phyloP scores from a whole-genome alignment of 2,329 filamentous ascomycete genomes.

The Periconia sp. region DNA sequence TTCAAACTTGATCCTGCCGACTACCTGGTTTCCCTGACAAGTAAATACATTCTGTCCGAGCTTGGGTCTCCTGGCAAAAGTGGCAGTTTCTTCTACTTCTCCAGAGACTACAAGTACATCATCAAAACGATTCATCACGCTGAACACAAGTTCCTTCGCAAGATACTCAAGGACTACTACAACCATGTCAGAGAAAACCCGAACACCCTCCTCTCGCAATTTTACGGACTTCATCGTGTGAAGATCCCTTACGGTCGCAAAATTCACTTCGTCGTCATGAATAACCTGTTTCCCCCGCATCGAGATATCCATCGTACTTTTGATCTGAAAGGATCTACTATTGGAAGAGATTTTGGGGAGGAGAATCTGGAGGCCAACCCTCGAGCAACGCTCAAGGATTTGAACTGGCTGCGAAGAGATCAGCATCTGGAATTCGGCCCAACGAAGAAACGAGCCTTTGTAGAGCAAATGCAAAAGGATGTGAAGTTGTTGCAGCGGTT shows the following conservation, averaged over 20 bases:
- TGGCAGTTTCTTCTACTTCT: conserved; percentile 99
- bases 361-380: conserved; percentile 87
- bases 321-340: conserved; percentile 93
- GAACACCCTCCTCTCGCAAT: conserved; percentile 95
- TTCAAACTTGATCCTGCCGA: conserved; percentile 95
- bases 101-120: conserved; percentile 98
- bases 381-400: conserved; percentile 88
- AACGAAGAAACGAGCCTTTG: conserved; percentile 82
- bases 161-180: conserved; percentile 89
- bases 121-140: conserved; percentile 99
- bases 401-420: conserved; percentile 91
- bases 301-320: conserved; percentile 97
- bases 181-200: conserved; percentile 89
- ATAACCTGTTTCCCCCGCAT: conserved; percentile 97
- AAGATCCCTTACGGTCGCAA: conserved; percentile 98
- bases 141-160: conserved; percentile 85
- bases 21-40: conserved; percentile 96
- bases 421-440: conserved; percentile 86
- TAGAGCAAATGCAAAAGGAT: conserved; percentile 85
- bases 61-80: conserved; percentile 96
- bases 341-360: conserved; percentile 88
- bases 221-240: conserved; percentile 94
- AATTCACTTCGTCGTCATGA: conserved; percentile 99
- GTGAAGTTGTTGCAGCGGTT: conserved; percentile 83
- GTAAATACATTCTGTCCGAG: conserved; percentile 98